phyloP scores from a whole-genome alignment of 148 eudicot species.

The Pharnaceum exiguum region DNA sequence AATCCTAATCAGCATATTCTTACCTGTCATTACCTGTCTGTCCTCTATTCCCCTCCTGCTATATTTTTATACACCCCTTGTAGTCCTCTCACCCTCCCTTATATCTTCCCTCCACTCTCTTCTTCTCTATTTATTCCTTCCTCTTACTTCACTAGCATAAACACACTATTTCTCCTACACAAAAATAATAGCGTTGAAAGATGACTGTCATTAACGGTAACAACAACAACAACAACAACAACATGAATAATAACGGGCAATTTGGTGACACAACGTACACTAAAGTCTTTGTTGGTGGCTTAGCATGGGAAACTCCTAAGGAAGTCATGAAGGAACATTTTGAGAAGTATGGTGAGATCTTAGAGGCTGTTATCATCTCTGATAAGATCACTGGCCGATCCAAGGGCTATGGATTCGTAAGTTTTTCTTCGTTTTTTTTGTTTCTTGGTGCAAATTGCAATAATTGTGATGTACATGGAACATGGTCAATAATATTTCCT shows the following conservation, averaged over 20 bases:
- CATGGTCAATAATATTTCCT: too few species aligned
- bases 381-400: constrained; percentile 88
- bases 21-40: constrained; percentile 36
- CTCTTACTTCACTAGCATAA: neutral
- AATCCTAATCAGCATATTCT: constrained; percentile 15
- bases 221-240: constrained; percentile 25
- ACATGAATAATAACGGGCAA: constrained; percentile 18
- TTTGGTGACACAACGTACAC: constrained; percentile 72
- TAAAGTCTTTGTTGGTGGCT: constrained; percentile 91
- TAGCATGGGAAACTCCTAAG: constrained; percentile 89
- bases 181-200: constrained; percentile 39
- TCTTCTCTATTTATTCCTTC: neutral
- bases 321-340: constrained; percentile 71
- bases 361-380: constrained; percentile 85
- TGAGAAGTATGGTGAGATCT: constrained; percentile 65
- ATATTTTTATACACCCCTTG: neutral
- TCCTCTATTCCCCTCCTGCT: neutral
- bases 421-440: constrained; percentile 8
- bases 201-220: too few species aligned
- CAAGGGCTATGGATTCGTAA: constrained; percentile 94
- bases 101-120: neutral
- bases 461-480: neutral
- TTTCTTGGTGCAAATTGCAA: neutral
- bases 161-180: too few species aligned
- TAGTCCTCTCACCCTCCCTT: neutral